Percentiles rank a stretch among this genome's conserved stretches.
Conservation (phyloP, 2,329 filamentous ascomycete genomes). For the Lachnellula willkommii region DNA sequence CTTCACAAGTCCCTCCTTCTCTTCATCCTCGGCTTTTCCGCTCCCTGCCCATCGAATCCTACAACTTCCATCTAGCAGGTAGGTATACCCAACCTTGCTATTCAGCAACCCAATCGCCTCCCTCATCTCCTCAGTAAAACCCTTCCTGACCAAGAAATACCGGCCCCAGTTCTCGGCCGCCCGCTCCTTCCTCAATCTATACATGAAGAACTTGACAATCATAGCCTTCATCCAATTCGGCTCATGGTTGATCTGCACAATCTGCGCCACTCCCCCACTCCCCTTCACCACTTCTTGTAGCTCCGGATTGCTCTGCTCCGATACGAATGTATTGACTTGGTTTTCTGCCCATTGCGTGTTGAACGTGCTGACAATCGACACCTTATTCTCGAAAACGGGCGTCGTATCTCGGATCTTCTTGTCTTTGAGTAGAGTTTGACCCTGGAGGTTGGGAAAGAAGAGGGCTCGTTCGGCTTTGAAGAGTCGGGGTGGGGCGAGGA, state of each 20-base stretch:
- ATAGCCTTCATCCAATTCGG: conserved; percentile 65
- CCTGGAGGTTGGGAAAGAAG: conserved; percentile 90
- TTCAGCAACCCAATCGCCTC: conserved; percentile 71
- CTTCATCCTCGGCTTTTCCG: conserved; percentile 58
- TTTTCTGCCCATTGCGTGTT: conserved; percentile 79
- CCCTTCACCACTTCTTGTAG: conserved; percentile 57
- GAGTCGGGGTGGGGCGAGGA: conserved; percentile 74
- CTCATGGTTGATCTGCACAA: conserved; percentile 84
- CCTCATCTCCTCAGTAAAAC: conserved; percentile 55
- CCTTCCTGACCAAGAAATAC: conserved; percentile 57
- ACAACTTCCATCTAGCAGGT: conserved; percentile 80
- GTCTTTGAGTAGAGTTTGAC: conserved; percentile 64
- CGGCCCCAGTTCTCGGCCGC: conserved; percentile 49
- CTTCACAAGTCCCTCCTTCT: conserved; percentile 61
- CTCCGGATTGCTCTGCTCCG: conserved; percentile 59
- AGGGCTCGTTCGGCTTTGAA: conserved; percentile 79
- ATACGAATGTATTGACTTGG: conserved; percentile 70
- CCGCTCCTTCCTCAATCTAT: conserved; percentile 46
- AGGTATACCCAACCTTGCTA: conserved; percentile 80
- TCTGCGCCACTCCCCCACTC: conserved; percentile 56
- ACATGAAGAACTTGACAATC: conserved; percentile 53
- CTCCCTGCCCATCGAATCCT: conserved; percentile 94
- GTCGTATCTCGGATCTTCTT: conserved; percentile 64
- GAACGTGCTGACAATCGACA: conserved; percentile 76
- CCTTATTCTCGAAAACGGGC: conserved; percentile 62